A percentile compares a stretch with the other conserved stretches of the same genome.
Conservation (phyloP, 306 rosid genomes). For the Hippophae rhamnoides region DNA sequence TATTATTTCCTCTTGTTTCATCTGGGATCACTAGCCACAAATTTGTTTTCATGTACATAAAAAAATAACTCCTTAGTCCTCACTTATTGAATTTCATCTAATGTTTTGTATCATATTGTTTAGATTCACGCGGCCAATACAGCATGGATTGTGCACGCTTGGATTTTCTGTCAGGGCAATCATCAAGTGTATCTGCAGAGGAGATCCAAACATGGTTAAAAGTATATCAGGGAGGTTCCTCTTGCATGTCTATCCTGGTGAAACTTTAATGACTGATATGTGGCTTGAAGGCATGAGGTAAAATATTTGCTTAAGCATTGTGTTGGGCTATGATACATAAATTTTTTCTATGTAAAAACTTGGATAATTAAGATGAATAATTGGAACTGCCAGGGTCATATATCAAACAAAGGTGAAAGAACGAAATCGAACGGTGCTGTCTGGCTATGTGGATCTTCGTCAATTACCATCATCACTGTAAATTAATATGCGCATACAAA, state of each 20-base stretch:
- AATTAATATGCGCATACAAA: slow-evolving; percentile 11
- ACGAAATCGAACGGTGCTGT: slow-evolving; percentile 52
- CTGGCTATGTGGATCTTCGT: slow-evolving; percentile 62
- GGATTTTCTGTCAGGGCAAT: slow-evolving; percentile 89
- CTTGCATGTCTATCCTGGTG: slow-evolving; percentile 86
- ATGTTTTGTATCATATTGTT: slow-evolving; percentile 11
- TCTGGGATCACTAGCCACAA: neutral
- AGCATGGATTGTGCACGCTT: slow-evolving; percentile 56
- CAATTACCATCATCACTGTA: slow-evolving; percentile 42
- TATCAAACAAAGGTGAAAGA: slow-evolving; percentile 79
- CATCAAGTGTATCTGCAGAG: slow-evolving; percentile 68
- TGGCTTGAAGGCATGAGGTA: slow-evolving; percentile 84
- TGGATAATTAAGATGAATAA: slow-evolving; percentile 3
- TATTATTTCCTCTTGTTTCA: neutral
- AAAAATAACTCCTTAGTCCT: slow-evolving; percentile 5
- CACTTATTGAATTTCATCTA: slow-evolving; percentile 1
- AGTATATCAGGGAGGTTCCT: slow-evolving; percentile 72
- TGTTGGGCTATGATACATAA: neutral
- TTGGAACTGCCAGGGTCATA: slow-evolving; percentile 50
- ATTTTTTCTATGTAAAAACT: slow-evolving; percentile 1
- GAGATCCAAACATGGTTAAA: slow-evolving; percentile 58
- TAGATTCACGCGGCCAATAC: slow-evolving; percentile 84
- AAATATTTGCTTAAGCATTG: slow-evolving; percentile 4
- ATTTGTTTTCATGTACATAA: neutral
- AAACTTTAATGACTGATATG: slow-evolving; percentile 82